A percentile compares a stretch with the other conserved stretches of the same genome.
phyloP scores from a whole-genome alignment of 441 rosid species.

The Populus hybrid region DNA sequence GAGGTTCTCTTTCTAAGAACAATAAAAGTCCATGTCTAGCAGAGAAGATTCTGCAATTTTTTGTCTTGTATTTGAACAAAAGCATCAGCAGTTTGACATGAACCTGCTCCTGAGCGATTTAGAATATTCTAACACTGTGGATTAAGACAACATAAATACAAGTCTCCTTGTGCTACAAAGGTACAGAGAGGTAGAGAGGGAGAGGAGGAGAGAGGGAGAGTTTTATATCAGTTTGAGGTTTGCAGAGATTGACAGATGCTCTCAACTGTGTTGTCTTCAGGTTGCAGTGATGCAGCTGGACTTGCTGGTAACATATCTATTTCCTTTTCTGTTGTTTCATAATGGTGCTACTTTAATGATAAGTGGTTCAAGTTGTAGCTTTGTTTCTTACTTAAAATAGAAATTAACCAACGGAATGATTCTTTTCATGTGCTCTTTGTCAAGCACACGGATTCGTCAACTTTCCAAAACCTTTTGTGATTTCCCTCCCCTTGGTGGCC shows the following conservation, averaged over 20 bases:
- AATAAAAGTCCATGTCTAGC: too few relatives aligned
- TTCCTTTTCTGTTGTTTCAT: neutral
- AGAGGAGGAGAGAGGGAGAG: neutral
- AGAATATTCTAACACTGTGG: too few relatives aligned
- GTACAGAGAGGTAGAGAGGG: neutral
- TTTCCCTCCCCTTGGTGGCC: neutral
- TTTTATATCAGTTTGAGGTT: neutral
- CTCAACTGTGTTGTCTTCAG: conserved; percentile 21
- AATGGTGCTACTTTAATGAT: neutral
- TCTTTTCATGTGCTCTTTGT: neutral
- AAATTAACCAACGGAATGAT: neutral
- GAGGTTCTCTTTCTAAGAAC: too few relatives aligned
- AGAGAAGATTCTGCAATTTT: too few relatives aligned
- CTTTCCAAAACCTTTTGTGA: neutral
- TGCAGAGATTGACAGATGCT: conserved; percentile 17
- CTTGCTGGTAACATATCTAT: conserved; percentile 40
- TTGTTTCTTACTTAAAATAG: neutral
- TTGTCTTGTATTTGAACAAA: too few relatives aligned
- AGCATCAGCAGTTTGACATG: too few relatives aligned
- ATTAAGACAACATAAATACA: too few relatives aligned
- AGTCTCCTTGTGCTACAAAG: neutral
- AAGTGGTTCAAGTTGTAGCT: neutral
- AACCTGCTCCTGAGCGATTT: too few relatives aligned
- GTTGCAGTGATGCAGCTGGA: conserved; percentile 51
- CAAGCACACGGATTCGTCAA: neutral